Conservation (phyloP, 805 yeast species). For the Candida maltosa region DNA sequence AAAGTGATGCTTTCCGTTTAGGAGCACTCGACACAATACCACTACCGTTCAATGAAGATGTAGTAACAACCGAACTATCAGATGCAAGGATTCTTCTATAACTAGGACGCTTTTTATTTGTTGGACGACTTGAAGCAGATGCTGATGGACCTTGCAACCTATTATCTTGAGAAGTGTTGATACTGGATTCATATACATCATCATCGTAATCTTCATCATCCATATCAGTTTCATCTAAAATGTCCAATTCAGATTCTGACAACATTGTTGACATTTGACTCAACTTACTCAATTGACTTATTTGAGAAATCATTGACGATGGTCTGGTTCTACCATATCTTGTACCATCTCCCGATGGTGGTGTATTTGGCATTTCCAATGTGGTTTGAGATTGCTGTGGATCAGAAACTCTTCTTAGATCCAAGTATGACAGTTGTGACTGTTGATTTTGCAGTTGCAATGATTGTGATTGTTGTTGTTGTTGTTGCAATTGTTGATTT, state of each 20-base stretch:
- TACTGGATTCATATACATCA: conserved; percentile 36
- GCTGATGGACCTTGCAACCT: conserved; percentile 13
- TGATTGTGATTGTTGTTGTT: neutral
- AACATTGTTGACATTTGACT: conserved; percentile 40
- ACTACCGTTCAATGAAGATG: conserved; percentile 20
- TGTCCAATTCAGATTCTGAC: conserved; percentile 40
- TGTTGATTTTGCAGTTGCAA: neutral
- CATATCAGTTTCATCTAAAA: conserved; percentile 36
- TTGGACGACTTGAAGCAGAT: conserved; percentile 1
- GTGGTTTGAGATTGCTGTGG: neutral
- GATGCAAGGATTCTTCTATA: conserved; percentile 31
- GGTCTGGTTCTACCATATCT: conserved; percentile 26
- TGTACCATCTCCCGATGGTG: conserved; percentile 4
- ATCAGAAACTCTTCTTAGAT: neutral
- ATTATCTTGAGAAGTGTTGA: conserved; percentile 31
- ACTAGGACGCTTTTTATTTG: conserved; percentile 23
- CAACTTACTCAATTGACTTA: conserved; percentile 34
- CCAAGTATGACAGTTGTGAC: neutral
- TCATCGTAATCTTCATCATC: conserved; percentile 36
- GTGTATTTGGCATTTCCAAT: conserved; percentile 6
- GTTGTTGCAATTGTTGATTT: neutral
- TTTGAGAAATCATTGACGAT: conserved; percentile 37
- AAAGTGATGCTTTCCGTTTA: conserved; percentile 23
- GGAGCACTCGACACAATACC: conserved; percentile 5
- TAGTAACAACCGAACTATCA: conserved; percentile 33